Percentiles rank a stretch among this genome's conserved stretches.
phyloP scores from a whole-genome alignment of 2,329 filamentous ascomycete genomes.

The Fusarium virguliforme region DNA sequence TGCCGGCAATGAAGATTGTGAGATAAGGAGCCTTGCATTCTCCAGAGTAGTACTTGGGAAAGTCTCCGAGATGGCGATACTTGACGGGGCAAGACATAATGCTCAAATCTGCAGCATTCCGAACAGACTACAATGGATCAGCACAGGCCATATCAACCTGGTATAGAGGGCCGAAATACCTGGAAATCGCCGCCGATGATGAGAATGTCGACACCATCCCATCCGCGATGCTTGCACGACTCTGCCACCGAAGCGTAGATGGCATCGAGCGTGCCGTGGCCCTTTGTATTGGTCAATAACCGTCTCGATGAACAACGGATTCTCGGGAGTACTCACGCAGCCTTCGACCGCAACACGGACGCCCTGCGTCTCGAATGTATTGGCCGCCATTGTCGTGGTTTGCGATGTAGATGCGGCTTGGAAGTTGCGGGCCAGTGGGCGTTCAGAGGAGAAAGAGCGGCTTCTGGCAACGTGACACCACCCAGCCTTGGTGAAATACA shows the following conservation, averaged over 20 bases:
- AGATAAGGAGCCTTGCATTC: conserved; percentile 83
- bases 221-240: conserved; percentile 79
- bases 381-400: conserved; percentile 51
- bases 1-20: conserved; percentile 93
- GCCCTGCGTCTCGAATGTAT: conserved; percentile 60
- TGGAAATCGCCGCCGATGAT: conserved; percentile 98
- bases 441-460: conserved; percentile 26
- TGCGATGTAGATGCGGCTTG: conserved; percentile 34
- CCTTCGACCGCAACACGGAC: conserved; percentile 89
- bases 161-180: conserved; percentile 59
- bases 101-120: conserved; percentile 89
- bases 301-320: background rate
- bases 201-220: conserved; percentile 87
- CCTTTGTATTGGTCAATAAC: conserved; percentile 66
- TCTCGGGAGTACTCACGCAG: conserved; percentile 73
- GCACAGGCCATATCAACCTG: background rate
- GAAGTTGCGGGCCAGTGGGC: conserved; percentile 35
- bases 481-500: background rate
- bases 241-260: conserved; percentile 87
- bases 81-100: conserved; percentile 92
- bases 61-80: conserved; percentile 91
- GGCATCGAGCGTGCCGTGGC: conserved; percentile 90
- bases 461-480: conserved; percentile 18
- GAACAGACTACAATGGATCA: conserved; percentile 74
- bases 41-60: conserved; percentile 94